Base-by-base conservation (phyloP, 805 yeast genomes). In the Huiozyma sinensis region DNA sequence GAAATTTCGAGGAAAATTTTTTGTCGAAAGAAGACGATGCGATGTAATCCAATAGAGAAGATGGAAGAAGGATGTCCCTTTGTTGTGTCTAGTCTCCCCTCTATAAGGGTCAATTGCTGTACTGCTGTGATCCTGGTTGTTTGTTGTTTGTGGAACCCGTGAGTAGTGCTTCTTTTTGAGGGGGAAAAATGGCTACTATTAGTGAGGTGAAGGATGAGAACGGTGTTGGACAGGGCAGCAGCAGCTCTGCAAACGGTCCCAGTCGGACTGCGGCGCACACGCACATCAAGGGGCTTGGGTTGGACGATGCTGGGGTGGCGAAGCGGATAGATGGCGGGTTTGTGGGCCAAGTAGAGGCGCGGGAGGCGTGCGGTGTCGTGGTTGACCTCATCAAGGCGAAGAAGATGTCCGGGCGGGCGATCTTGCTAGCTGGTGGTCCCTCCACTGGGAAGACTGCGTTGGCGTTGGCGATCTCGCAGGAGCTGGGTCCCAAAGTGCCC, bases 361-460 rank as follows among this genome's bases (percentile, higher is more conserved):
- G 92, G 64, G 89, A 81, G 66, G 97, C 97, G 0, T 88, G 95
- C 59, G 98, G 98, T 50, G 82, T 92, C 44, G 76, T 92, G 50
- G 95, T 90, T 35, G 97, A 92, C 65, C 72, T 92, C 66, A 87
- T 92, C 68, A 89, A 88, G 66, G 81, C 85, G 31, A 87, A 86
- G 56, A 86, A 81, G 64, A 83, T 92, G 81, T 83, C 95, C 42
- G 98, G 98, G 29, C 84, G 90, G 58, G 97, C 96, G n/a, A 79
- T 92, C 42, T 67, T 92, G 47, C 72, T 92, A 44, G 97, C 98
- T 0, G 98, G 98, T 42, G 95, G 95, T 6, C 97, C 98, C 7
- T 96, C 97, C 0, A 90, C 97, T 6, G 98, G 98, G 60, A 92
- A 92, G 63, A 92, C 98, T 3, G 98, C 98, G 1, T 73, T 92